Conservation (phyloP, 176 grass and related monocot species). For the Alloteropsis semialata region DNA sequence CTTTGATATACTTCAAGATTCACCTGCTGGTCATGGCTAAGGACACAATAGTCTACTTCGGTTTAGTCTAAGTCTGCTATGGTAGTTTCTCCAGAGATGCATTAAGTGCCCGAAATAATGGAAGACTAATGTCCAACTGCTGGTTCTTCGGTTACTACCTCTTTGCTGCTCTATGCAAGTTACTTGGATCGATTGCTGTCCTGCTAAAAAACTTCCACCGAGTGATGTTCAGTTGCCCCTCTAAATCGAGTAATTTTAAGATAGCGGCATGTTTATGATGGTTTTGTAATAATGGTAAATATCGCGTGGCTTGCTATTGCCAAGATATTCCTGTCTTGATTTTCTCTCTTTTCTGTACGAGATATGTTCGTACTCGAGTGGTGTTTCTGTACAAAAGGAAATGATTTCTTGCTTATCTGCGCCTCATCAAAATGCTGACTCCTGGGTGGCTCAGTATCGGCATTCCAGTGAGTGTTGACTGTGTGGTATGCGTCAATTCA, state of each 20-base stretch:
- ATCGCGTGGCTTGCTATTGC: neutral
- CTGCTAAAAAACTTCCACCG: neutral
- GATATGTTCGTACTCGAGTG: too few species aligned
- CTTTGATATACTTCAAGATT: conserved; percentile 81
- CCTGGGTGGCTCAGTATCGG: too few species aligned
- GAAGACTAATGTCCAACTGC: neutral
- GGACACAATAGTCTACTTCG: conserved; percentile 65
- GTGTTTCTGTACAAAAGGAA: neutral
- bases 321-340: neutral
- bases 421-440: too few species aligned
- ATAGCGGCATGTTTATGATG: neutral
- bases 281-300: conserved; percentile 44
- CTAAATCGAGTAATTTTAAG: neutral
- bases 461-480: too few species aligned
- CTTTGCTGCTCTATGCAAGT: neutral
- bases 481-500: neutral
- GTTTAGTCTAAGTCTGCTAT: conserved; percentile 44
- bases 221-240: neutral
- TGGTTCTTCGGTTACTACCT: neutral
- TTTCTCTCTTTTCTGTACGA: neutral
- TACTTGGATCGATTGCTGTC: neutral
- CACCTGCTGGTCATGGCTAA: conserved; percentile 74
- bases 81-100: neutral
- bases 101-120: conserved; percentile 25
- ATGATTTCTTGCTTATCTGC: too few species aligned